A percentile compares a stretch with the other conserved stretches of the same genome.
phyloP scores from a whole-genome alignment of 148 eudicot species.

The Spergularia bocconei region DNA sequence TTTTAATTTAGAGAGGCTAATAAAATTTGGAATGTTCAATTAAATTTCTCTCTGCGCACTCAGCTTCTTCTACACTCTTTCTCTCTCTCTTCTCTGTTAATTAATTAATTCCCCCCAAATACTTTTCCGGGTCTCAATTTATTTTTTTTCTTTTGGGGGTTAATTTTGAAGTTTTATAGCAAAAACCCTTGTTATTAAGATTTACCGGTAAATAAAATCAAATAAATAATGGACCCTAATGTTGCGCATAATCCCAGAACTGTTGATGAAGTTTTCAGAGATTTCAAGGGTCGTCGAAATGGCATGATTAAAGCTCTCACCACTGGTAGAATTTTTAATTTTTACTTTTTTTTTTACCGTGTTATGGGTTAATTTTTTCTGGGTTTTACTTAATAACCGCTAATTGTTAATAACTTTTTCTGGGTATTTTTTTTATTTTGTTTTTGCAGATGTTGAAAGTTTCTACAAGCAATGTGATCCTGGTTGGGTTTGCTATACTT shows the following conservation, averaged over 20 bases:
- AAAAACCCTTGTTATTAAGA: background rate
- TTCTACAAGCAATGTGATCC: conserved; percentile 57
- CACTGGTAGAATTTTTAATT: conserved; percentile 20
- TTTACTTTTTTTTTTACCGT: background rate
- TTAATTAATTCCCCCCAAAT: too few species aligned
- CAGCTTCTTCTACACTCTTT: too few species aligned
- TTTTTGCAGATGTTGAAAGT: conserved; percentile 42
- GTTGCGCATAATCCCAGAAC: conserved; percentile 36
- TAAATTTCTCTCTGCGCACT: too few species aligned
- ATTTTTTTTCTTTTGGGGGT: too few species aligned
- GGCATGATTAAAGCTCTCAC: conserved; percentile 52
- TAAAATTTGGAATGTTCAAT: too few species aligned
- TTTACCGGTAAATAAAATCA: background rate
- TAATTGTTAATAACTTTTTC: too few species aligned
- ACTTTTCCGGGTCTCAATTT: background rate
- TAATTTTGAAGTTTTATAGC: background rate
- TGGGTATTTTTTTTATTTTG: background rate
- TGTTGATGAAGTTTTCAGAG: conserved; percentile 45
- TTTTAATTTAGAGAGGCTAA: too few species aligned
- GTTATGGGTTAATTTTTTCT: background rate
- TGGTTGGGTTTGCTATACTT: conserved; percentile 27
- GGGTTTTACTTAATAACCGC: background rate
- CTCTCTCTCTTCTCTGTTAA: too few species aligned
- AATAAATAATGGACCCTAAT: conserved; percentile 10
- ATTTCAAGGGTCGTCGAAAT: conserved; percentile 45